A percentile compares a stretch with the other conserved stretches of the same genome.
These are phyloP conservation scores for Dictyostelium intermedium DNA, from an alignment of 78 protist genomes.

Conservation along the genomic window DNA sequence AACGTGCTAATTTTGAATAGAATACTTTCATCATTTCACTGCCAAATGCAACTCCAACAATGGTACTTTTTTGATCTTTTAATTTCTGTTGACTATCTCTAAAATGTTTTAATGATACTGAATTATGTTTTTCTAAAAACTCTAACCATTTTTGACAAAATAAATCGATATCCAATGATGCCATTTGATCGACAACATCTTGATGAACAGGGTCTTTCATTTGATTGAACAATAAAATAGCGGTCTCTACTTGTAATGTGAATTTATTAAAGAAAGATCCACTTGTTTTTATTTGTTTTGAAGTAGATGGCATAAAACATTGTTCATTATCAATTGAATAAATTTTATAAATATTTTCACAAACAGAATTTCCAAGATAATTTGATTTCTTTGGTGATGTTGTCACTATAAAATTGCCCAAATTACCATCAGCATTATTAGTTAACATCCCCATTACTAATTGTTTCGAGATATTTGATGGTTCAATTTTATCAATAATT, in stretches of 20 bases:
- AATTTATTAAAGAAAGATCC: neutral
- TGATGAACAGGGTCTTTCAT: neutral
- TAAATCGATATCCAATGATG: neutral
- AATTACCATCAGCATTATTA: neutral
- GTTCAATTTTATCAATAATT: neutral
- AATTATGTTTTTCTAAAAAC: neutral
- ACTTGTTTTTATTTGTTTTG: neutral
- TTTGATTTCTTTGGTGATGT: neutral
- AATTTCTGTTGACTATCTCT: neutral
- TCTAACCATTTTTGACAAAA: neutral
- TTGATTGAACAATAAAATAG: neutral
- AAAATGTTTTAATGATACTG: neutral
- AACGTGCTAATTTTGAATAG: neutral
- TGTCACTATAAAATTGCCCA: neutral
- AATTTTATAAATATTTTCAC: neutral
- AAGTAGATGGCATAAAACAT: neutral
- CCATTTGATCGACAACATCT: neutral
- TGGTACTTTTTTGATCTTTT: neutral
- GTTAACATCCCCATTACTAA: neutral
- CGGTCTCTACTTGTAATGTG: neutral
- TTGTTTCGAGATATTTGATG: neutral
- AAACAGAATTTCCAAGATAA: neutral
- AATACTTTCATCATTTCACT: neutral
- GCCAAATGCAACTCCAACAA: neutral
- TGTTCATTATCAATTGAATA: conserved; percentile 10